These are phyloP conservation scores for Xylariaceae sp. DNA, from an alignment of 2,329 filamentous ascomycete genomes.

Conservation along the genomic window DNA sequence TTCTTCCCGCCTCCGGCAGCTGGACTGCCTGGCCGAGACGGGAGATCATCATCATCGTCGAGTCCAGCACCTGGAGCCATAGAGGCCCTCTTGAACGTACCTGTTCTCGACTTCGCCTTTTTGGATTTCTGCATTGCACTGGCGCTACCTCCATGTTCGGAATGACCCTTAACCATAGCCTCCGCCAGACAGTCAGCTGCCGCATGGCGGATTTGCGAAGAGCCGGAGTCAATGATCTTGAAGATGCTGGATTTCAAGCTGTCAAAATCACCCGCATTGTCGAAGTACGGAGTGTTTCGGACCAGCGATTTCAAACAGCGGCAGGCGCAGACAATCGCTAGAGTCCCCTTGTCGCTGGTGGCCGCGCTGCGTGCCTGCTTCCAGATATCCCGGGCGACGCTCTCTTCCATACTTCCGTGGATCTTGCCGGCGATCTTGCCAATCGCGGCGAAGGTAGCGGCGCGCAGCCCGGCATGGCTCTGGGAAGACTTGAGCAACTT, in stretches of 20 bases:
- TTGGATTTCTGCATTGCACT: slow-evolving; percentile 52
- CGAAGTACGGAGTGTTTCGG: slow-evolving; percentile 72
- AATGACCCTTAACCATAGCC: slow-evolving; percentile 75
- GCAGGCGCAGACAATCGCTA: slow-evolving; percentile 75
- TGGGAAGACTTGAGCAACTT: slow-evolving; percentile 76
- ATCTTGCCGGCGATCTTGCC: slow-evolving; percentile 74
- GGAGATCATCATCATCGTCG: slow-evolving; percentile 66
- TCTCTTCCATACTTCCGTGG: slow-evolving; percentile 72
- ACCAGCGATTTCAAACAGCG: slow-evolving; percentile 71
- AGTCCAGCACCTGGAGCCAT: slow-evolving; percentile 56
- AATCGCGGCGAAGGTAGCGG: slow-evolving; percentile 68
- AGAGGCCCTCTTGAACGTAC: slow-evolving; percentile 45
- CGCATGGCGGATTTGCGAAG: slow-evolving; percentile 71
- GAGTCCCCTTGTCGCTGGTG: slow-evolving; percentile 71
- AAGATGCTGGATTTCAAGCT: slow-evolving; percentile 75
- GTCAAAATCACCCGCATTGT: slow-evolving; percentile 86
- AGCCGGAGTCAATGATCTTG: slow-evolving; percentile 78
- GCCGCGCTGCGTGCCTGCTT: slow-evolving; percentile 79
- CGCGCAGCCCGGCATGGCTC: slow-evolving; percentile 75
- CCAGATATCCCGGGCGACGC: slow-evolving; percentile 82
- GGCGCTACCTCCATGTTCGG: slow-evolving; percentile 47
- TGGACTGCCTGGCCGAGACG: slow-evolving; percentile 65
- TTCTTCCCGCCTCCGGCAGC: slow-evolving; percentile 60
- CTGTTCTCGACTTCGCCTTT: slow-evolving; percentile 55
- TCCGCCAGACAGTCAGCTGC: slow-evolving; percentile 81